Conservation (phyloP, 1,139 yeast genomes). For the Arxiozyma heterogenica region DNA sequence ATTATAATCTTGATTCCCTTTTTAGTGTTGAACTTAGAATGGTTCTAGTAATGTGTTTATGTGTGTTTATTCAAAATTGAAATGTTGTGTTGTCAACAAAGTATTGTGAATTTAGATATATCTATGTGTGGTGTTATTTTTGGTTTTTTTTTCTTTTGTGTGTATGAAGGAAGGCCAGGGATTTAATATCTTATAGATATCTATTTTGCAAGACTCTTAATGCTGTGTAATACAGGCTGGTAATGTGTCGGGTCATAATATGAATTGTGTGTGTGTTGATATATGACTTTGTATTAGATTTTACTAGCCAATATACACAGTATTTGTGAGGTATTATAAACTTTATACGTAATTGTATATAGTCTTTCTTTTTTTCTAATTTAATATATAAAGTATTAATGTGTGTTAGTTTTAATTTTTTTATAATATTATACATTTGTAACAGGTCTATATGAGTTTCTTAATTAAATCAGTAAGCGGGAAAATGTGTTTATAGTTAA, state of each 20-base stretch:
- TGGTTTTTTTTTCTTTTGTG: neutral
- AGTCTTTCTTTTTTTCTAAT: neutral
- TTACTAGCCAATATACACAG: neutral
- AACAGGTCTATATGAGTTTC: too few relatives aligned
- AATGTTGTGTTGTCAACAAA: neutral
- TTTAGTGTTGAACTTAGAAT: neutral
- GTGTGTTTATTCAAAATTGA: neutral
- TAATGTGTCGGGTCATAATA: neutral
- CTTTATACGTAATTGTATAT: neutral
- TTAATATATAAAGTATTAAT: neutral
- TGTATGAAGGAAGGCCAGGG: neutral
- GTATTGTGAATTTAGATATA: neutral
- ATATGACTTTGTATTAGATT: neutral
- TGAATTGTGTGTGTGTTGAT: neutral
- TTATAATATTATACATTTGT: neutral
- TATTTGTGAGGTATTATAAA: neutral
- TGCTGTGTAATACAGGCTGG: neutral
- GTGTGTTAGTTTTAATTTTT: neutral
- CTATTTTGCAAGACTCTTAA: neutral
- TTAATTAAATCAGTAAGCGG: too few relatives aligned
- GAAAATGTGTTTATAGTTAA: neutral
- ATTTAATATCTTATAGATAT: neutral
- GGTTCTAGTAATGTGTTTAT: neutral
- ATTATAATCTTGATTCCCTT: neutral
- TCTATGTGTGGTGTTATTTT: too few relatives aligned